These are phyloP conservation scores for Xylaria arbuscula DNA, from an alignment of 2,329 filamentous ascomycete species.

Conservation along the genomic window DNA sequence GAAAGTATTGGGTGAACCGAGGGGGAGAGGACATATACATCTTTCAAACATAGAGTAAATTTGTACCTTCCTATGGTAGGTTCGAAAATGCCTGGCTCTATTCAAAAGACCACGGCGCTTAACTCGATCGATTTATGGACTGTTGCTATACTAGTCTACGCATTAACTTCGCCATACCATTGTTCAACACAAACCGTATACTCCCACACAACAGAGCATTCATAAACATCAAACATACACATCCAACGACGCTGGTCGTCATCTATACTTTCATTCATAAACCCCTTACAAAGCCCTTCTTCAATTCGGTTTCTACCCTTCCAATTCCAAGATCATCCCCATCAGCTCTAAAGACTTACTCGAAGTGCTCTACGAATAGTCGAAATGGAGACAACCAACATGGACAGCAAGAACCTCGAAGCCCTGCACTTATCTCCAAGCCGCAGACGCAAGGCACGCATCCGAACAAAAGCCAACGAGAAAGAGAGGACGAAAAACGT, in stretches of 20 bases:
- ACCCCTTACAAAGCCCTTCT: not conserved
- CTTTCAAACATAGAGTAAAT: not conserved
- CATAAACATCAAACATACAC: not conserved
- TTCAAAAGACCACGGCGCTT: not conserved
- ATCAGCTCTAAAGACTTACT: not conserved
- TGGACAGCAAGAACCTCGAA: not conserved
- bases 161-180: not conserved
- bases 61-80: not conserved
- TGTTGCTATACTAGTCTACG: not conserved
- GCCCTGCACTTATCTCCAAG: not conserved
- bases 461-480: not conserved
- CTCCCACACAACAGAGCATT: not conserved
- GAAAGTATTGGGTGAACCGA: not conserved
- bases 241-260: not conserved
- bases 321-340: too few species aligned
- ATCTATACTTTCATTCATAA: not conserved
- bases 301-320: too few species aligned
- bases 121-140: not conserved
- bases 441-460: not conserved
- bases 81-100: too few species aligned
- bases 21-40: not conserved
- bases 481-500: not conserved
- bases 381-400: conserved; percentile 6
- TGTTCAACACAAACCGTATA: not conserved
- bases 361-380: not conserved